phyloP scores from a whole-genome alignment of 345 rosid species.

The Toxicodendron radicans region DNA sequence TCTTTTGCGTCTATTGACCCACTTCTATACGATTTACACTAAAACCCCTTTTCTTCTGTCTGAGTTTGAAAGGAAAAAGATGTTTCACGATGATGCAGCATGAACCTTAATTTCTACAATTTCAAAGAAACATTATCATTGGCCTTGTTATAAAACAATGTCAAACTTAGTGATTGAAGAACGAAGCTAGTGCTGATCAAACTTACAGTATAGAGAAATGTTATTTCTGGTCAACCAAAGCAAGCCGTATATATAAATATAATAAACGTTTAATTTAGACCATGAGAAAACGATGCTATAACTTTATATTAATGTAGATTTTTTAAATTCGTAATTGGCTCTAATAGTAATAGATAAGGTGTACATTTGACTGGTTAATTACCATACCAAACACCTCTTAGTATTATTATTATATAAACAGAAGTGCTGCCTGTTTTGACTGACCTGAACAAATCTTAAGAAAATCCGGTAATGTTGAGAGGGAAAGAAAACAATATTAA shows the following conservation, averaged over 20 bases:
- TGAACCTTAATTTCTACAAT: too few species aligned
- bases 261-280: neutral
- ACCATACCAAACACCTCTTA: neutral
- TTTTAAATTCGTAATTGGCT: neutral
- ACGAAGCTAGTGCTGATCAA: neutral
- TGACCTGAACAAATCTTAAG: neutral
- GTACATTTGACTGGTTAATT: neutral
- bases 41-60: neutral
- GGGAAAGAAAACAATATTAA: neutral
- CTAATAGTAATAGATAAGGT: neutral
- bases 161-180: too few species aligned
- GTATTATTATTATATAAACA: neutral
- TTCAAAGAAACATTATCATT: neutral
- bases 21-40: neutral
- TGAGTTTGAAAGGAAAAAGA: neutral
- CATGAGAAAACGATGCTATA: neutral
- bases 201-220: neutral
- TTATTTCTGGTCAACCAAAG: constrained; percentile 10
- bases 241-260: neutral
- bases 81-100: neutral
- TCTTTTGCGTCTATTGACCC: constrained; percentile 7
- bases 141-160: neutral
- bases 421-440: constrained; percentile 9
- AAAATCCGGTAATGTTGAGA: neutral
- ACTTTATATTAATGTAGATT: neutral